Conservation (phyloP, 345 rosid species). For the Ceriops zippeliana region DNA sequence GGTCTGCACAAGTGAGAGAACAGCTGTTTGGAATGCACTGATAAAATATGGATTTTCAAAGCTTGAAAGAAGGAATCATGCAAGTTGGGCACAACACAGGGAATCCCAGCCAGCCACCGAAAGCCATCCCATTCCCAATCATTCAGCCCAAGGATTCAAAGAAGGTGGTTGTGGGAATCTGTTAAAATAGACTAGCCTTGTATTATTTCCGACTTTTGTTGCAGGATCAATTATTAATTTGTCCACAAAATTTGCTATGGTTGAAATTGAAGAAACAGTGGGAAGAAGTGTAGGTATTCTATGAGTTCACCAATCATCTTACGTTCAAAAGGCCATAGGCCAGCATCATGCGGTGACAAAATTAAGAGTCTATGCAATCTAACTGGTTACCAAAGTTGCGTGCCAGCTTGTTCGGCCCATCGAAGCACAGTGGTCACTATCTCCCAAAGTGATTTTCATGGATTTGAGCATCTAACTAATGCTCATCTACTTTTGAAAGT, state of each 20-base stretch:
- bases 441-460: constrained; percentile 34
- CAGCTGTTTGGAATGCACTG: constrained; percentile 6
- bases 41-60: constrained; percentile 11
- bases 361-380: neutral
- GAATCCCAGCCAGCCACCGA: constrained; percentile 49
- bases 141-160: constrained; percentile 36
- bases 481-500: constrained; percentile 37
- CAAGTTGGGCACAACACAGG: constrained; percentile 35
- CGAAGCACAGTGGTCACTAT: constrained; percentile 33
- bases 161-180: constrained; percentile 37
- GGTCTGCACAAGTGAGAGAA: constrained; percentile 5
- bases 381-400: neutral
- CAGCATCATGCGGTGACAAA: constrained; percentile 12
- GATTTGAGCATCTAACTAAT: constrained; percentile 41
- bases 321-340: constrained; percentile 6
- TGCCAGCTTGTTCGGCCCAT: constrained; percentile 37
- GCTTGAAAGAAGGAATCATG: constrained; percentile 26
- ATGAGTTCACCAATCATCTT: constrained; percentile 3
- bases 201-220: constrained; percentile 10
- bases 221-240: constrained; percentile 1
- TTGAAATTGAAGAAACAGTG: constrained; percentile 21
- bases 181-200: constrained; percentile 28
- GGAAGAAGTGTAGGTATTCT: neutral
- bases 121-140: constrained; percentile 42
- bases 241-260: constrained; percentile 19